Evolutionary conservation across 208 protist species (phyloP), one percentile per base, ranked within the genome.

Genomic region (Acanthamoeba castellanii): DNA sequence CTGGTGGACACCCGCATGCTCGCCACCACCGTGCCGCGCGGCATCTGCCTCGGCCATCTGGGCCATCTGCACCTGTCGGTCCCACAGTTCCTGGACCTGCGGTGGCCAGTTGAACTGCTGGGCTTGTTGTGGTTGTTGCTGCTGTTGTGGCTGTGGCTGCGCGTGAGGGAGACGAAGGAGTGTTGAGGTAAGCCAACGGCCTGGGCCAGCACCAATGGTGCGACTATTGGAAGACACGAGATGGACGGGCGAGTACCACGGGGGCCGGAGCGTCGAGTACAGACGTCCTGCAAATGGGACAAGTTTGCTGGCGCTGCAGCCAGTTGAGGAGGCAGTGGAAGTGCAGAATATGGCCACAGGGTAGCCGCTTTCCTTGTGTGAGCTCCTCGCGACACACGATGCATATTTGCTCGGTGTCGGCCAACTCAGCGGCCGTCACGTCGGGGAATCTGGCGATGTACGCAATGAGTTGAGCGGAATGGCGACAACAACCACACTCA

Each of bases 281-380:
- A 18, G 76, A 85, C 11, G 47, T 85, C n/a, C 89, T 81, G 27
- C 89, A 94, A 30, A 82, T 72, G 27, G 89, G 89, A 9, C 89
- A 94, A 52, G 47, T 94, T 27, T 94, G 89, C 47, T 64, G 64
- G 14, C 61, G 55, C 66, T 72, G 47, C 22, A 94, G 30, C 89
- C 89, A 94, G 61, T 76, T 72, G 37, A 72, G 47, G 30, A 97
- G 92, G 95, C 96, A 97, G 92, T 97, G 59, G 95, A 94, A 87
- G 90, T 97, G 96, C 78, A 97, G 95, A 20, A 97, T 96, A 90
- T 97, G 96, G 27, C 81, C 87, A 61, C 96, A 97, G 55, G 66
- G 81, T 27, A 96, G 88, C 72, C 95, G 95, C 94, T 96, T 96
- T 6, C 78, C 96, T 13, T 45, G 27, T 4, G 52, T 50, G 87